phyloP scores from a whole-genome alignment of 192 early-diverging fungal genomes.

The Backusella morwellensis region DNA sequence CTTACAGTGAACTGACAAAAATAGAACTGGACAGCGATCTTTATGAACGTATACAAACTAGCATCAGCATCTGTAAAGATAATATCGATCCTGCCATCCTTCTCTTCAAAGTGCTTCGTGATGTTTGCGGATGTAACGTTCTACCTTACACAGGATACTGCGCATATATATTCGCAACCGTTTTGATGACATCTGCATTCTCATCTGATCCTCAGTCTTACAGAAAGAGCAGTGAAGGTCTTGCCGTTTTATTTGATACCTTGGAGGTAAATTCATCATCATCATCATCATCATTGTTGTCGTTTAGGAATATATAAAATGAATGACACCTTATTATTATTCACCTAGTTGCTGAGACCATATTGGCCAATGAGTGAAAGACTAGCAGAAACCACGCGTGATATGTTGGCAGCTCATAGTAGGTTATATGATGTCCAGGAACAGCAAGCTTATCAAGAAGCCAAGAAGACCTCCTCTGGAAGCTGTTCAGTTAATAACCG shows the following conservation, averaged over 20 bases:
- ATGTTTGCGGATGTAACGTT: slow-evolving; percentile 23
- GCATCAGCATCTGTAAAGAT: slow-evolving; percentile 21
- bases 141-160: slow-evolving; percentile 30
- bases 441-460: background rate
- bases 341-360: slow-evolving; percentile 14
- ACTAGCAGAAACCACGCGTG: slow-evolving; percentile 18
- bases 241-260: slow-evolving; percentile 13
- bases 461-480: background rate
- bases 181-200: slow-evolving; percentile 30
- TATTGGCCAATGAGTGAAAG: slow-evolving; percentile 33
- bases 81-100: slow-evolving; percentile 19
- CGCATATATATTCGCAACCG: slow-evolving; percentile 32
- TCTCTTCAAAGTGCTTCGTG: slow-evolving; percentile 17
- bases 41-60: slow-evolving; percentile 10
- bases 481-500: background rate
- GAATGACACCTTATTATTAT: background rate
- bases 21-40: background rate
- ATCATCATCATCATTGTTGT: background rate
- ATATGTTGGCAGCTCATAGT: slow-evolving; percentile 23
- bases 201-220: slow-evolving; percentile 12
- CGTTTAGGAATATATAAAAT: background rate
- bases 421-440: slow-evolving; percentile 19
- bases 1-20: slow-evolving; percentile 17
- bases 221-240: slow-evolving; percentile 18
- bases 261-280: slow-evolving; percentile 17